Base-by-base conservation (phyloP, 2,329 filamentous ascomycete genomes). In the Didymella keratinophila region DNA sequence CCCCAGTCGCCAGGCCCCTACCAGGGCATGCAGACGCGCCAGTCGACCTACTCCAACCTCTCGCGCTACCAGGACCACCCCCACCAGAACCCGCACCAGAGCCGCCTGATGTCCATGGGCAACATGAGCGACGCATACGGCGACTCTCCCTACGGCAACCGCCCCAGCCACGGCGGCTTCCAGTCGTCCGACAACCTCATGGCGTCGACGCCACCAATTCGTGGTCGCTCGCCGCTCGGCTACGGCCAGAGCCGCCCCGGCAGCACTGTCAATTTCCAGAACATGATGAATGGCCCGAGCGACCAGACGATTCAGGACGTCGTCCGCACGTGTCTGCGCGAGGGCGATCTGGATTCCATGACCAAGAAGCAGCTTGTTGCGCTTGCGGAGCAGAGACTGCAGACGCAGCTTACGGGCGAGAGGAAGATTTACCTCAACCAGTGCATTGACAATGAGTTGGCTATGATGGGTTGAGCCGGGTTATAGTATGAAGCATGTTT, bases 291-390 rank as follows among this genome's bases (percentile, higher is more conserved):
- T 23, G 92, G 91, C 0, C 91, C 92, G 0, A 91, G 90, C 65
- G 93, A 98, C 70, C 82, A 81, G 44, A 85, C 87, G 60, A 97
- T 99, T 64, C 84, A 92, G 18, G 91, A 96, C 61, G 90, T 91
- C 1, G 94, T 98, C 62, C 90, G 92, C 71, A 82, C 84, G 49
- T 95, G 95, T 68, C 82, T 99, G 62, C 80, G 84, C 16, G 94
- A 97, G 71, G 93, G 97, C 0, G 94, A 99, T 76, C 83, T 99
- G 41, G 95, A 99, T 76, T 94, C 86, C n/a, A 92, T 98, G 46
- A 99, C 95, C 7, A 99, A 98, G 87, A 99, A 99, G 82, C 94
- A 98, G 80, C 80, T 87, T 75, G 81, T 81, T 76, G 93, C 91
- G 3, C 84, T 98, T 43, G 93, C 97, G 12, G 95, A 99, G 80